Evolutionary conservation across 495 filamentous ascomycete species (phyloP), one percentile per base, ranked within the genome.

Genomic region (Aspergillus heteromorphus): DNA sequence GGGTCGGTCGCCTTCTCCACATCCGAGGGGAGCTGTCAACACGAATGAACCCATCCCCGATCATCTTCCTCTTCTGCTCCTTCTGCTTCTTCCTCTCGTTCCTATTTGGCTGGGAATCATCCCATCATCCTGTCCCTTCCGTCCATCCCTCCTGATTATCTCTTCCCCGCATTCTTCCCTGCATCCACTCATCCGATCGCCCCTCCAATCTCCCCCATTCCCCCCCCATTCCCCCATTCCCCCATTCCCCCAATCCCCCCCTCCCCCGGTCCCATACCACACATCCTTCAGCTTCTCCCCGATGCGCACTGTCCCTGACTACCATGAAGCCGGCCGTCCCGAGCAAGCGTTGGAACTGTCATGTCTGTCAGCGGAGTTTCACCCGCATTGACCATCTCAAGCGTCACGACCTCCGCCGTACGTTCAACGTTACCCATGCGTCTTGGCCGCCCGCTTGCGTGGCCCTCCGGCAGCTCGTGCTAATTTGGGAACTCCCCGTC

Each of bases 311-410:
- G 45, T 8, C 36, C 36, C 13, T n/a, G 38, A 38, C 54, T 55
- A 56, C 60, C 61, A 73, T 73, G 74, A 73, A 72, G 65, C 59
- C 68, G 41, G 36, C 59, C 34, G 23, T 7, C 40, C 53, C 67
- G 48, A 68, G 70, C 56, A 75, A 77, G 59, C 73, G 74, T 53
- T 77, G 75, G 57, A 67, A 71, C 60, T 77, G 74, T 53, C 68
- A 67, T 13, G 57, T 75, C 59, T 77, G 74, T 57, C 70, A 74
- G 67, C 73, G 74, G 53, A 68, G 66, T 48, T 77, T 77, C 62
- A 75, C 74, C 21, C 73, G 74, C 55, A 73, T 75, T 65, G 74
- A 77, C 60, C 74, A 77, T 59, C 63, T 77, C 31, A 77, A 77
- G 55, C 62, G 74, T 51, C 74, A 77, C 54, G 72, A 77, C 57